Evolutionary conservation across 164 flowering plant species (phyloP).

Genomic region (Chimonanthus salicifolius): DNA sequence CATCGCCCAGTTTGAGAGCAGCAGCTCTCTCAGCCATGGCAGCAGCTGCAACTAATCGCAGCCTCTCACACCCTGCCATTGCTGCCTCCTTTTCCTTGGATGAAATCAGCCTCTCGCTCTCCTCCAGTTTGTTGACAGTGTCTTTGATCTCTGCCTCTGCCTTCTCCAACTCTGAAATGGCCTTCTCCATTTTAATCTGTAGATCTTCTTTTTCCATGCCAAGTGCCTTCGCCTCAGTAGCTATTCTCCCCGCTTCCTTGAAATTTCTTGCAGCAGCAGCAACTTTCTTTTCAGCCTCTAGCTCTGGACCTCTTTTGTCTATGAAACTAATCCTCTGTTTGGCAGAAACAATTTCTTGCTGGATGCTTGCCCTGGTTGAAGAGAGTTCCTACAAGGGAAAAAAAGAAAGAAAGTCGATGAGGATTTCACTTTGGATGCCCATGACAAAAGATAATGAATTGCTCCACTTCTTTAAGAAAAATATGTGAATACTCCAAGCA

Average conservation of each 20-base stretch:
- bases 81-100: conserved; percentile 64
- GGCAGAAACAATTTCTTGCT: conserved; percentile 55
- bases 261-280: conserved; percentile 81
- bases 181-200: conserved; percentile 37
- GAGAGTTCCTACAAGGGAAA: conserved; percentile 50
- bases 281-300: conserved; percentile 77
- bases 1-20: conserved; percentile 59
- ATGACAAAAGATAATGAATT: conserved; percentile 2
- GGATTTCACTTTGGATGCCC: background rate
- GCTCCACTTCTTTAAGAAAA: background rate
- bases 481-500: background rate
- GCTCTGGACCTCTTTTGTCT: conserved; percentile 72
- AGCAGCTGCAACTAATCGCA: conserved; percentile 42
- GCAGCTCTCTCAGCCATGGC: conserved; percentile 66
- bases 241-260: conserved; percentile 80
- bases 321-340: conserved; percentile 62
- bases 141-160: conserved; percentile 44
- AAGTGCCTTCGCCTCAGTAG: conserved; percentile 65
- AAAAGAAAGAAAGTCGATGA: background rate
- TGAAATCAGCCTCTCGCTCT: conserved; percentile 42
- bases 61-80: conserved; percentile 52
- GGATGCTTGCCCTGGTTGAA: conserved; percentile 59
- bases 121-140: conserved; percentile 39
- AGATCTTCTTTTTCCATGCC: conserved; percentile 48
- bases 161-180: conserved; percentile 36